Percentiles rank a stretch among this genome's conserved stretches.
Evolutionary conservation across 805 yeast species (phyloP).

Genomic region (Komagataella ulmi): DNA sequence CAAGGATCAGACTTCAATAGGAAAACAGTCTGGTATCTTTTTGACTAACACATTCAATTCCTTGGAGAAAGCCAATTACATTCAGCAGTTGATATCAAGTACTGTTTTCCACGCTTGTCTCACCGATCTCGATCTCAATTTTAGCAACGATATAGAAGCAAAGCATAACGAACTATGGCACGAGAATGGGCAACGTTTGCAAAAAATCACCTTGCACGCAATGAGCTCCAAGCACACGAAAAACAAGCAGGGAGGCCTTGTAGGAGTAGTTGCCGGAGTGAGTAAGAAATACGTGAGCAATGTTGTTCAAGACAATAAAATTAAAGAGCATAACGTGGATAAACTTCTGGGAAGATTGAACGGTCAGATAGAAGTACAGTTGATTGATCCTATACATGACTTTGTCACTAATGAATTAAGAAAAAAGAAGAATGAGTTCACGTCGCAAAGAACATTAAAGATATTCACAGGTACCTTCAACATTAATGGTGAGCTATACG

Average conservation of each 20-base stretch:
- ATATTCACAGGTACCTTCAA: constrained; percentile 40
- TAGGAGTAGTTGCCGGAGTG: constrained; percentile 27
- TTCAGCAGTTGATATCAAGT: constrained; percentile 32
- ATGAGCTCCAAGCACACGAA: constrained; percentile 21
- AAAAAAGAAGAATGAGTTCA: constrained; percentile 24
- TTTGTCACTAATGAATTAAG: constrained; percentile 29
- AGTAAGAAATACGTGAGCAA: constrained; percentile 18
- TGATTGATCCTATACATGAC: constrained; percentile 43
- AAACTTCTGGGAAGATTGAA: constrained; percentile 34
- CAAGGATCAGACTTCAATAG: constrained; percentile 19
- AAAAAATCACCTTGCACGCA: constrained; percentile 25
- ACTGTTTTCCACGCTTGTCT: constrained; percentile 33
- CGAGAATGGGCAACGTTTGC: constrained; percentile 27
- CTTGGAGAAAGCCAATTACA: constrained; percentile 32
- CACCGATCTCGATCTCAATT: constrained; percentile 23
- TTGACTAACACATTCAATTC: constrained; percentile 37
- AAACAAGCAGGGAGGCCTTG: constrained; percentile 27
- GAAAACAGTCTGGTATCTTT: constrained; percentile 38
- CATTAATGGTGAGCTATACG: constrained; percentile 34
- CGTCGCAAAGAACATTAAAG: constrained; percentile 23
- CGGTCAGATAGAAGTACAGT: constrained; percentile 27
- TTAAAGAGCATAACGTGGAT: constrained; percentile 27
- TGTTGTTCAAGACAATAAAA: constrained; percentile 12
- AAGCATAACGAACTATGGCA: constrained; percentile 33
- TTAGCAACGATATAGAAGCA: constrained; percentile 14